Conservation (phyloP, 768 basidiomycete genomes). For the Hygrocybe punicea region DNA sequence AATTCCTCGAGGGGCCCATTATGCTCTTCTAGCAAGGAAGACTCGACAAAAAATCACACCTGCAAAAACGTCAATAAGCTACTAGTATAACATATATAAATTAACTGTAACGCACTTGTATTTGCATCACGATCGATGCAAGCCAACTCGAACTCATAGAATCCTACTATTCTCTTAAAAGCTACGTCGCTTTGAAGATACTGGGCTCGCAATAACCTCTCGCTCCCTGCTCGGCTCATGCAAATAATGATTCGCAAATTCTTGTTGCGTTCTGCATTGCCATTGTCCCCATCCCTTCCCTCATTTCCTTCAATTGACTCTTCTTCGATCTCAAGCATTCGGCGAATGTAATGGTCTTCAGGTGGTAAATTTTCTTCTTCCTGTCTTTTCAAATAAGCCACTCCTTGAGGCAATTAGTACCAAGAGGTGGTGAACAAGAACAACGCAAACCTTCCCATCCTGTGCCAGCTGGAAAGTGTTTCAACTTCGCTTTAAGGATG, state of each 20-base stretch:
- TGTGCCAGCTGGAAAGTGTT: conserved; percentile 17
- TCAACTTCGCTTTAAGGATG: conserved; percentile 11
- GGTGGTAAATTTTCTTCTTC: conserved; percentile 9
- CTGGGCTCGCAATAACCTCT: conserved; percentile 12
- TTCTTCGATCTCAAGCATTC: conserved; percentile 6
- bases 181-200: conserved; percentile 28
- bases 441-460: conserved; percentile 22
- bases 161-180: conserved; percentile 24
- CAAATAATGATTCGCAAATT: conserved; percentile 22
- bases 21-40: background rate
- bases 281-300: conserved; percentile 13
- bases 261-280: background rate
- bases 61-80: conserved; percentile 6
- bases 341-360: conserved; percentile 19
- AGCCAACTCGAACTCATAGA: conserved; percentile 27
- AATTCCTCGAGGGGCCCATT: background rate
- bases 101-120: conserved; percentile 16
- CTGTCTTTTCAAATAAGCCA: conserved; percentile 12
- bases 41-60: conserved; percentile 18
- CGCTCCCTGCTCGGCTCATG: conserved; percentile 21
- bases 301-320: conserved; percentile 2
- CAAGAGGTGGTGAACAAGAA: background rate
- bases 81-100: background rate
- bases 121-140: conserved; percentile 13
- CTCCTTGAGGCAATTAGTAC: conserved; percentile 3